Evolutionary conservation across 176 grass and related monocot genomes (phyloP).

Genomic region (Oryza glaberrima): DNA sequence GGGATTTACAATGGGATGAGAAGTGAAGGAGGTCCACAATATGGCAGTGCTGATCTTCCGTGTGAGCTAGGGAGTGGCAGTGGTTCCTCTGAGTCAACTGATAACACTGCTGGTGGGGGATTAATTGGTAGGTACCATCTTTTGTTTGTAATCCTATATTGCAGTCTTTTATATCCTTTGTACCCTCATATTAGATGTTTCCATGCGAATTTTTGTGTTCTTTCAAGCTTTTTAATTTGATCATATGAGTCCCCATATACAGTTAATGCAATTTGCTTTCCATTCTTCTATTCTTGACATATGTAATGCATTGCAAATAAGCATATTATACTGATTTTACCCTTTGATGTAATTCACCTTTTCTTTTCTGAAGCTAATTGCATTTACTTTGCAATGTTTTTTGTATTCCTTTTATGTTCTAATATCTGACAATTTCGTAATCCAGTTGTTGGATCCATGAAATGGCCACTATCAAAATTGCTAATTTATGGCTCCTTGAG

Average conservation of each 20-base stretch:
- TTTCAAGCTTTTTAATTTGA: slow-evolving; percentile 21
- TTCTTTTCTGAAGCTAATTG: slow-evolving; percentile 27
- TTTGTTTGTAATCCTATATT: slow-evolving; percentile 2
- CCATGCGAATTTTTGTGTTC: neutral
- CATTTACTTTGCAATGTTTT: slow-evolving; percentile 28
- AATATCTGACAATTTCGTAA: slow-evolving; percentile 27
- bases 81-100: slow-evolving; percentile 61
- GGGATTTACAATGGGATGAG: slow-evolving; percentile 85
- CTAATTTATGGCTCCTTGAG: slow-evolving; percentile 70
- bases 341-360: neutral
- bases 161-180: slow-evolving; percentile 1
- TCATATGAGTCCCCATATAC: neutral
- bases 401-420: slow-evolving; percentile 10
- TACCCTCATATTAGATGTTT: neutral
- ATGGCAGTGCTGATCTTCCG: slow-evolving; percentile 90
- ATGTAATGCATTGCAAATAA: slow-evolving; percentile 15
- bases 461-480: slow-evolving; percentile 90
- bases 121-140: slow-evolving; percentile 79
- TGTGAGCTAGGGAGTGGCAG: slow-evolving; percentile 98
- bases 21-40: slow-evolving; percentile 70
- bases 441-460: slow-evolving; percentile 92
- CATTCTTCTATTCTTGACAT: slow-evolving; percentile 4
- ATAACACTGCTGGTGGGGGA: slow-evolving; percentile 80
- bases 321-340: neutral
- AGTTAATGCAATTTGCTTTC: neutral